A percentile compares a stretch with the other conserved stretches of the same genome.
These are phyloP conservation scores for Steccherinum ochraceum DNA, from an alignment of 768 basidiomycete genomes.

Conservation along the genomic window DNA sequence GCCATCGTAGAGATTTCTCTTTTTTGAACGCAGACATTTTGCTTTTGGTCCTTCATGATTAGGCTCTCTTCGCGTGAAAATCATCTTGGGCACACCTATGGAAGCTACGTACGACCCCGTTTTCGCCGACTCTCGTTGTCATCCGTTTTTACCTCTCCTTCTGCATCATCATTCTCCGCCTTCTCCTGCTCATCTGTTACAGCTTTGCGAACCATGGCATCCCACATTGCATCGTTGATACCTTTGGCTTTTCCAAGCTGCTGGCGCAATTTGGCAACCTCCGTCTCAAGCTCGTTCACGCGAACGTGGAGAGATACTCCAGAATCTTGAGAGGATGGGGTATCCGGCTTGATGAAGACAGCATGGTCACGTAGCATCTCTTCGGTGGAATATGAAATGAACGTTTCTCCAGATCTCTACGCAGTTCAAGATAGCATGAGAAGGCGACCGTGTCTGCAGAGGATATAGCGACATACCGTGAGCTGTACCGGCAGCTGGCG, in stretches of 20 bases:
- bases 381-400: slow-evolving; percentile 37
- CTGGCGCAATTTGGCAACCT: slow-evolving; percentile 57
- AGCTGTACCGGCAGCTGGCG: slow-evolving; percentile 15
- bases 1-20: slow-evolving; percentile 15
- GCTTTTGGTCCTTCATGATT: neutral
- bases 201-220: slow-evolving; percentile 64
- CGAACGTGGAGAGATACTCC: slow-evolving; percentile 42
- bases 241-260: slow-evolving; percentile 81
- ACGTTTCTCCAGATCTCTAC: slow-evolving; percentile 16
- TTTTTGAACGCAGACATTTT: neutral
- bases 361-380: slow-evolving; percentile 62
- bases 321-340: slow-evolving; percentile 24
- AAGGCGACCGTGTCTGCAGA: neutral
- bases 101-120: slow-evolving; percentile 7
- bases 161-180: slow-evolving; percentile 13
- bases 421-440: neutral
- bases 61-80: too few relatives aligned
- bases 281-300: slow-evolving; percentile 64
- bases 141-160: slow-evolving; percentile 10
- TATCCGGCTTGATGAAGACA: slow-evolving; percentile 50
- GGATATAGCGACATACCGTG: slow-evolving; percentile 29
- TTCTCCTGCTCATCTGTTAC: slow-evolving; percentile 34
- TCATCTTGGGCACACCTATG: neutral
- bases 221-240: slow-evolving; percentile 95
- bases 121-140: slow-evolving; percentile 6